A percentile compares a stretch with the other conserved stretches of the same genome.
These are phyloP conservation scores for Metrosideros polymorpha DNA, from an alignment of 441 rosid genomes.

Conservation along the genomic window DNA sequence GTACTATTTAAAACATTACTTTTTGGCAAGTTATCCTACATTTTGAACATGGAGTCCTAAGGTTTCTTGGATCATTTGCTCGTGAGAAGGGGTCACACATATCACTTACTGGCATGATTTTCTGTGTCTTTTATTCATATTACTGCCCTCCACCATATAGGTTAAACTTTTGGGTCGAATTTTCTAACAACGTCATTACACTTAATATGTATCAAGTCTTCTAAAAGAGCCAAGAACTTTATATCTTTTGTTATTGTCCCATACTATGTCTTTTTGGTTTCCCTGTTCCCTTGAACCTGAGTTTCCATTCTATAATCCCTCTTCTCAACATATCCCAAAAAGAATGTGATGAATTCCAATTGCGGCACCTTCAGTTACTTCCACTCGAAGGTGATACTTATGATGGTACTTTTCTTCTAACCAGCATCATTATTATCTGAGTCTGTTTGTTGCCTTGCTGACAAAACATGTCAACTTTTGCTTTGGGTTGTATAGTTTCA, in stretches of 20 bases:
- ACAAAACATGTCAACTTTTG: background rate
- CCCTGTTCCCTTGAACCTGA: background rate
- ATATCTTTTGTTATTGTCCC: background rate
- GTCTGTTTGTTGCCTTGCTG: background rate
- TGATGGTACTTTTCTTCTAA: constrained; percentile 3
- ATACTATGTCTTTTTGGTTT: background rate
- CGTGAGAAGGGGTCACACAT: background rate
- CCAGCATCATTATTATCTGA: background rate
- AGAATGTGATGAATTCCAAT: background rate
- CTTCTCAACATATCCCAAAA: background rate
- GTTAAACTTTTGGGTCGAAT: background rate
- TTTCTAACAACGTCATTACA: background rate
- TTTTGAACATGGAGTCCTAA: background rate
- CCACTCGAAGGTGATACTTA: background rate
- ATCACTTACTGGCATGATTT: background rate
- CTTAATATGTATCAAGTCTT: background rate
- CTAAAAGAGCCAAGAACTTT: background rate
- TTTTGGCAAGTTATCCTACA: background rate
- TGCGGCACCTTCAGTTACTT: background rate
- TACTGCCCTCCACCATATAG: background rate
- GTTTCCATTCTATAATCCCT: background rate
- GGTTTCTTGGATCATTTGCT: background rate
- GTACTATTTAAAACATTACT: background rate
- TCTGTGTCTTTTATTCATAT: background rate
- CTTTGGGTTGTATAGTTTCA: background rate